A percentile compares a stretch with the other conserved stretches of the same genome.
These are phyloP conservation scores for Galium porrigens DNA, from an alignment of 305 asterid genomes.

Conservation along the genomic window DNA sequence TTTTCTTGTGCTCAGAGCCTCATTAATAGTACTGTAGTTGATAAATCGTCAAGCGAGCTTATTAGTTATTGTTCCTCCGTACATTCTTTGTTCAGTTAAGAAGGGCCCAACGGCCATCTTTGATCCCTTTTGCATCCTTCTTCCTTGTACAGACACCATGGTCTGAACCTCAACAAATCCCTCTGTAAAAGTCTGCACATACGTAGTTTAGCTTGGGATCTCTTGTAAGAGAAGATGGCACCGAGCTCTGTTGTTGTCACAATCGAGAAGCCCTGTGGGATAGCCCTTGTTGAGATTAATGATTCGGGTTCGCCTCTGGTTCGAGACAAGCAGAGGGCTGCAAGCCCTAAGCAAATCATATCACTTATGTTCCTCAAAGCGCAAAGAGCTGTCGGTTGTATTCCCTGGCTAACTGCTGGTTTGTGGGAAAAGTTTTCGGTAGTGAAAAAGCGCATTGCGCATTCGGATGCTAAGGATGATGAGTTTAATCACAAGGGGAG, in stretches of 20 bases:
- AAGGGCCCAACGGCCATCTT: constrained; percentile 5
- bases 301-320: constrained; percentile 27
- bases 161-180: constrained; percentile 15
- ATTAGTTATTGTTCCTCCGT: constrained; percentile 24
- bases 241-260: constrained; percentile 61
- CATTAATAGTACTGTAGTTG: constrained; percentile 14
- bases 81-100: constrained; percentile 31
- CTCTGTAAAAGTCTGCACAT: constrained; percentile 21
- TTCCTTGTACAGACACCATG: constrained; percentile 20
- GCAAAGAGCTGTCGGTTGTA: constrained; percentile 33
- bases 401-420: constrained; percentile 46
- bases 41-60: constrained; percentile 7
- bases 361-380: constrained; percentile 58
- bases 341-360: constrained; percentile 57
- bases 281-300: constrained; percentile 41
- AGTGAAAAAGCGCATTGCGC: constrained; percentile 54
- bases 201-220: constrained; percentile 10
- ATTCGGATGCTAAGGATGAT: constrained; percentile 54
- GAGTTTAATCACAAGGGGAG: constrained; percentile 55
- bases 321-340: constrained; percentile 44
- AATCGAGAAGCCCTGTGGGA: constrained; percentile 45
- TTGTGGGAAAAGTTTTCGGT: constrained; percentile 29
- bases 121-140: constrained; percentile 9
- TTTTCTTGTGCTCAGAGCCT: constrained; percentile 9
- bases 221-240: constrained; percentile 34